Conservation (phyloP, 1,284 basidiomycete genomes). For the Pulchroboletus neoregius region DNA sequence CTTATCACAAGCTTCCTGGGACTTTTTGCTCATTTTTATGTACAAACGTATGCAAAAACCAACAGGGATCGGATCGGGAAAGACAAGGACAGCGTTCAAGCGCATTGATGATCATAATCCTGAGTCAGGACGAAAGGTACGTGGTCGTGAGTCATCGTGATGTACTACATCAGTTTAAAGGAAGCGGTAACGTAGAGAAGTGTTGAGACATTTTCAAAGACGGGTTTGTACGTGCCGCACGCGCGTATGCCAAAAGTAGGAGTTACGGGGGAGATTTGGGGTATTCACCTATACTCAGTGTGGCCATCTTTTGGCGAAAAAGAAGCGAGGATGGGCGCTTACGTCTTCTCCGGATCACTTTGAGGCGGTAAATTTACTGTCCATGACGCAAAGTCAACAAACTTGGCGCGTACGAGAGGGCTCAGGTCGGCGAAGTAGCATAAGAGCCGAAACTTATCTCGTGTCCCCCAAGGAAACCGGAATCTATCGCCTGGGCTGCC, state of each 20-base stretch:
- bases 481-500: neutral
- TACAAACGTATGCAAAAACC: slow-evolving; percentile 69
- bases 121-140: neutral
- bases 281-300: too few relatives aligned
- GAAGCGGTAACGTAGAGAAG: neutral
- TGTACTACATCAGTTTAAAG: neutral
- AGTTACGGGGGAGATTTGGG: neutral
- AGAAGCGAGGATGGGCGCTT: too few relatives aligned
- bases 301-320: too few relatives aligned
- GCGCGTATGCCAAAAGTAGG: too few relatives aligned
- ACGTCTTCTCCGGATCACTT: too few relatives aligned
- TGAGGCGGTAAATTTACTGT: too few relatives aligned
- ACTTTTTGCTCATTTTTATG: slow-evolving; percentile 88
- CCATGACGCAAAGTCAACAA: too few relatives aligned
- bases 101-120: neutral
- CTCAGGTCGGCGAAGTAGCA: too few relatives aligned
- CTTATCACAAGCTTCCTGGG: slow-evolving; percentile 86
- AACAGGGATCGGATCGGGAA: slow-evolving; percentile 1
- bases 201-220: neutral
- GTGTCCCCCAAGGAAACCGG: too few relatives aligned
- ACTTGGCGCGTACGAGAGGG: too few relatives aligned
- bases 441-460: too few relatives aligned
- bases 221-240: neutral
- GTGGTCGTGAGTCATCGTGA: neutral
- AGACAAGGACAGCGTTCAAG: neutral